Percentiles rank a stretch among this genome's conserved stretches.
Evolutionary conservation across 257 asterid species (phyloP).

Genomic region (Scutellaria minor): DNA sequence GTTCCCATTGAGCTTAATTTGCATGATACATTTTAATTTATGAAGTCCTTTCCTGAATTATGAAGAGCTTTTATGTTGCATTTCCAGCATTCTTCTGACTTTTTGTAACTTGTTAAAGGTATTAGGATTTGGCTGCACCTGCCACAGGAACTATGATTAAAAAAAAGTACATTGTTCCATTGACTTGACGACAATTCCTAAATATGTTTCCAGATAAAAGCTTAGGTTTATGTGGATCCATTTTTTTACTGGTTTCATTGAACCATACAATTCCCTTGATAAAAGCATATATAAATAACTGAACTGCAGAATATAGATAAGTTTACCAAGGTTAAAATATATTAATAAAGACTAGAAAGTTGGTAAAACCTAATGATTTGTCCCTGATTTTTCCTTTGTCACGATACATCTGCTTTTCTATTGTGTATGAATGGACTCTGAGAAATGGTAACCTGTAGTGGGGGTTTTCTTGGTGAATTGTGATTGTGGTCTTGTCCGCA

Average conservation of each 20-base stretch:
- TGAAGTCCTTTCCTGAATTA: background rate
- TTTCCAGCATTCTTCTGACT: conserved; percentile 11
- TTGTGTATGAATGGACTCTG: conserved; percentile 10
- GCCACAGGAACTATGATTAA: conserved; percentile 17
- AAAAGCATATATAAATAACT: conserved; percentile 3
- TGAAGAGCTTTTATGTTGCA: background rate
- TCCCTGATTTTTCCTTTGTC: background rate
- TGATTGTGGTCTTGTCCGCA: background rate
- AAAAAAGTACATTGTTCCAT: background rate
- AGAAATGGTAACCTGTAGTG: conserved; percentile 9
- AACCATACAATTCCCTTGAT: background rate
- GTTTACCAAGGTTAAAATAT: background rate
- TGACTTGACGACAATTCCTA: background rate
- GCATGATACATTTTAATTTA: background rate
- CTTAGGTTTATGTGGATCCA: background rate
- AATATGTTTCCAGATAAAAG: background rate
- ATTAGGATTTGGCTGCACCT: conserved; percentile 12
- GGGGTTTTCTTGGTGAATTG: background rate
- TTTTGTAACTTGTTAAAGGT: conserved; percentile 9
- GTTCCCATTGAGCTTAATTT: conserved; percentile 16
- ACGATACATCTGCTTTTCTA: conserved; percentile 4
- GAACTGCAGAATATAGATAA: conserved; percentile 13
- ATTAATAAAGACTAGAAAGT: background rate
- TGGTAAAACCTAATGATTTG: conserved; percentile 11
- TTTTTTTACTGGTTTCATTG: conserved; percentile 5